Evolutionary conservation across 2,329 filamentous ascomycete species (phyloP), one percentile per base, ranked within the genome.

Genomic region (Beauveria australis): DNA sequence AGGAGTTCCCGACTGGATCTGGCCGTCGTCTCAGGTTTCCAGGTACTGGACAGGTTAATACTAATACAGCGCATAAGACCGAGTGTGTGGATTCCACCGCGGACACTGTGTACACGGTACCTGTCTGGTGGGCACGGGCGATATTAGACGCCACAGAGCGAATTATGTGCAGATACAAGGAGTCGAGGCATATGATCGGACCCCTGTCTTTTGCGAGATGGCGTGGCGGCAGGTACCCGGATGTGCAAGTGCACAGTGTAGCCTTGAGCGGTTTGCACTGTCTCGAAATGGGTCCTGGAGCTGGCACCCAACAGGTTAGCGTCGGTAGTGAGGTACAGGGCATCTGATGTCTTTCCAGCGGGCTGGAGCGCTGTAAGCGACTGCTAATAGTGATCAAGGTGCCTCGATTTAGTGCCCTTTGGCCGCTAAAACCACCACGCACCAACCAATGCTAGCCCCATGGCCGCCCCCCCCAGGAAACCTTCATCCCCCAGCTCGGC

Each of bases 101-200:
- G 57, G 57, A 53, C 57, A 59, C 57, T 59, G 57, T 59, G 57
- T 59, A 59, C 57, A 14, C 9, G 48, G 41, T 59, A 59, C 57
- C 49, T 53, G 49, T 26, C 28, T 53, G 26, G 57, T 53, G 57
- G 57, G 43, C 57, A 59, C 49, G n/a, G 19, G 48, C 48, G 57
- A 53, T 53, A 59, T 59, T 59, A 53, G 48, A 59, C 48, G 56
- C 56, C 49, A 46, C 48, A 30, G 48, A 30, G 48, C 40, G 26
- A 44, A 47, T 59, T 59, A 30, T 19, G 49, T 4, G 26, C 26
- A 26, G 33, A 28, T 18, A 30, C 22, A 53, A 28, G 57, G 57
- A 48, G 16, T 37, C 28, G 30, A 47, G 28, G 26, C 48, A 51
- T 33, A 59, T 59, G 57, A 59, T 53, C 48, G 47, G n/a, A 10